These are phyloP conservation scores for Neltuma alba DNA, from an alignment of 306 rosid genomes.

Conservation along the genomic window DNA sequence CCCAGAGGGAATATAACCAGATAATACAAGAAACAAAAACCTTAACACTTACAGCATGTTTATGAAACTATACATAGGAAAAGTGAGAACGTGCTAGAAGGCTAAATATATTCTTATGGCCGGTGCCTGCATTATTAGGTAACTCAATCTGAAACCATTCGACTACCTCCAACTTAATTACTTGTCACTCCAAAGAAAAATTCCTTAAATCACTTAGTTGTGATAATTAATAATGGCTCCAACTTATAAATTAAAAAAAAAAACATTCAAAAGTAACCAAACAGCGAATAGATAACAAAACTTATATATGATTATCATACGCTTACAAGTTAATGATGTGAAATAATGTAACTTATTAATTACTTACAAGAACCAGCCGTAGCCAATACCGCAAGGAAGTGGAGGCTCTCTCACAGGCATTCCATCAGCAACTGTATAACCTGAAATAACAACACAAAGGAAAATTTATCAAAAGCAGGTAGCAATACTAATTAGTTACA, in stretches of 20 bases:
- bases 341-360: no score
- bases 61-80: conserved; percentile 3
- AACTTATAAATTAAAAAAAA: not conserved
- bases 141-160: conserved; percentile 24
- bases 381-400: conserved; percentile 86
- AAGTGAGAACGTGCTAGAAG: conserved; percentile 9
- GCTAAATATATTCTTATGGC: not conserved
- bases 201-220: not conserved
- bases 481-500: not conserved
- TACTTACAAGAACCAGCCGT: conserved; percentile 92
- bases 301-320: no score
- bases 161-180: conserved; percentile 15
- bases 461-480: conserved; percentile 23
- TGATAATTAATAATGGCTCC: not conserved
- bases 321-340: no score
- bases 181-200: not conserved
- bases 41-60: not conserved
- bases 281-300: no score
- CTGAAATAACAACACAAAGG: conserved; percentile 44
- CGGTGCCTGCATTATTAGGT: conserved; percentile 9
- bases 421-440: conserved; percentile 91
- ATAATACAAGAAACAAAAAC: not conserved
- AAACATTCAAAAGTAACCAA: no score
- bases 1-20: no score
- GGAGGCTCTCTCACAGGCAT: conserved; percentile 64